Conservation (phyloP, 2,329 filamentous ascomycete species). For the Colletotrichum orbiculare region DNA sequence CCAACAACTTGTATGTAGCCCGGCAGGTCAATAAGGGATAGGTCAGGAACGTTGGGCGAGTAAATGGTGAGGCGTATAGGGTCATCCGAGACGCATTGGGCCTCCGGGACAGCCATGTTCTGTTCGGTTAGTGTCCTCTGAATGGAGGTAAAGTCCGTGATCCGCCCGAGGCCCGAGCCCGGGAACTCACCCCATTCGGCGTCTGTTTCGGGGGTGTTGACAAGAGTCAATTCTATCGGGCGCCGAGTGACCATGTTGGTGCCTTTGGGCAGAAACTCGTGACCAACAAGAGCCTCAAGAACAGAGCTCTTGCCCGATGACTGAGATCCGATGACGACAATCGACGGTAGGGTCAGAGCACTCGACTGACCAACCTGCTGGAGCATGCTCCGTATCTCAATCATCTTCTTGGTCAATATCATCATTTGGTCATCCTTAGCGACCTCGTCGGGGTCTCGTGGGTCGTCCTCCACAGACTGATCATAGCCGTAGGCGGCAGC, state of each 20-base stretch:
- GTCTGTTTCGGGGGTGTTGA: conserved; percentile 90
- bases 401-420: conserved; percentile 99
- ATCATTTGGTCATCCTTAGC: conserved; percentile 99
- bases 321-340: conserved; percentile 98
- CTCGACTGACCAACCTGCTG: conserved; percentile 93
- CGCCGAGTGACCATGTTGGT: conserved; percentile 97
- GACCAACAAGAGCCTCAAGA: conserved; percentile 94
- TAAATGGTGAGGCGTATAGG: conserved; percentile 96
- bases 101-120: conserved; percentile 90
- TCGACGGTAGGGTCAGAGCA: conserved; percentile 88
- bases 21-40: conserved; percentile 95
- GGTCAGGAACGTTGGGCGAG: conserved; percentile 92
- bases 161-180: conserved; percentile 86
- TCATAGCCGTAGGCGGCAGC: conserved; percentile 85
- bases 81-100: conserved; percentile 94
- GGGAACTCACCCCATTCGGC: conserved; percentile 97
- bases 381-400: conserved; percentile 93
- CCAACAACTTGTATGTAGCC: conserved; percentile 98
- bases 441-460: conserved; percentile 69
- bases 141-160: conserved; percentile 91
- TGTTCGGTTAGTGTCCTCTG: conserved; percentile 95
- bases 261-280: conserved; percentile 98
- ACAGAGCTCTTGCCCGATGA: conserved; percentile 99
- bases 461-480: conserved; percentile 72
- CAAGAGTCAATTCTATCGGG: conserved; percentile 93